Conservation (phyloP, 768 basidiomycete species). For the Agrocybe praecox region DNA sequence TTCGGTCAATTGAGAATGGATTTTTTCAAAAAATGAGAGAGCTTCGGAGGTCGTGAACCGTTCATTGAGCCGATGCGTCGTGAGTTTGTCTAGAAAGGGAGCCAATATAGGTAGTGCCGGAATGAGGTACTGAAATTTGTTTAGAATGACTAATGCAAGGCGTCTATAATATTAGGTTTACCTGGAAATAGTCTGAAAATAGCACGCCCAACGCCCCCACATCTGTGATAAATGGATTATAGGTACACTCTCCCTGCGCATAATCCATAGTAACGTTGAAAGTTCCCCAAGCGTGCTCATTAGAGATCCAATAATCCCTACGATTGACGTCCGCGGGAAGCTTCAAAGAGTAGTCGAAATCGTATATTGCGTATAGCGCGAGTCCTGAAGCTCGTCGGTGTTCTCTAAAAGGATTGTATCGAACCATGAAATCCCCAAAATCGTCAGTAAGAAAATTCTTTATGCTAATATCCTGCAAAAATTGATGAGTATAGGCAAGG, state of each 20-base stretch:
- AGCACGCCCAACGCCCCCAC: constrained; percentile 19
- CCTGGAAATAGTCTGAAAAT: constrained; percentile 6
- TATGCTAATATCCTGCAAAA: constrained; percentile 6
- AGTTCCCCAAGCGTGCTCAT: constrained; percentile 11
- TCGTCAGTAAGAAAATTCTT: constrained; percentile 22
- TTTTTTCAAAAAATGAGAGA: constrained; percentile 25
- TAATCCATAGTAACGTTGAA: constrained; percentile 7
- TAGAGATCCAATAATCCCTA: constrained; percentile 5
- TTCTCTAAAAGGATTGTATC: background rate
- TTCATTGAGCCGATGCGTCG: constrained; percentile 17
- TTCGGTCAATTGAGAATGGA: background rate
- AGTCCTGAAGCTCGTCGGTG: constrained; percentile 10
- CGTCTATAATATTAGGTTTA: too few relatives aligned
- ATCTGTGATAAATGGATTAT: constrained; percentile 26
- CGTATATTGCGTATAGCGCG: constrained; percentile 21
- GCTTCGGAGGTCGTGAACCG: constrained; percentile 29
- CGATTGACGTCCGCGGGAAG: constrained; percentile 11
- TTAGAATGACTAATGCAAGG: too few relatives aligned
- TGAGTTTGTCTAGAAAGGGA: constrained; percentile 28
- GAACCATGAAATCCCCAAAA: background rate
- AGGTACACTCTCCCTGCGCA: constrained; percentile 23
- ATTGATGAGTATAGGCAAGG: background rate
- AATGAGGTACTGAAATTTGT: constrained; percentile 22
- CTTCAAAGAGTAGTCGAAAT: constrained; percentile 22
- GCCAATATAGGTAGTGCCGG: constrained; percentile 24